Percentiles rank a stretch among this genome's conserved stretches.
phyloP scores from a whole-genome alignment of 73 alveolate genomes.

The Paramecium octaurelia region DNA sequence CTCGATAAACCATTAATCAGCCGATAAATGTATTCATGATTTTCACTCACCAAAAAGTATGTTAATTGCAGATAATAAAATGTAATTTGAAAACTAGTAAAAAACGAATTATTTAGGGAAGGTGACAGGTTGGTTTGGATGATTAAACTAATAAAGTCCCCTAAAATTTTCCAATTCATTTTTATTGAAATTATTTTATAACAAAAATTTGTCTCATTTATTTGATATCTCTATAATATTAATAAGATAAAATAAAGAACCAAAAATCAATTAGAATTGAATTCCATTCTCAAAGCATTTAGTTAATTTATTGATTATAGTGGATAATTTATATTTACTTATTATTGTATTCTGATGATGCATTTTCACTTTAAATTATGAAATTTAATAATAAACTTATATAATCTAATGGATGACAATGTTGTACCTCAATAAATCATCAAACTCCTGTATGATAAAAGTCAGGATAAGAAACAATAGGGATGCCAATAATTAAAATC shows the following conservation, averaged over 20 bases:
- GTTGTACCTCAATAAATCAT: neutral
- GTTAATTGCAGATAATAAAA: neutral
- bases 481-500: neutral
- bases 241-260: neutral
- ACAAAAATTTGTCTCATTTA: neutral
- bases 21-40: neutral
- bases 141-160: neutral
- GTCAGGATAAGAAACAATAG: neutral
- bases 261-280: neutral
- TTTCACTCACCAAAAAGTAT: neutral
- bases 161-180: neutral
- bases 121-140: neutral
- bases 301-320: neutral
- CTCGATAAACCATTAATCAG: neutral
- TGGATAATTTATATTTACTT: neutral
- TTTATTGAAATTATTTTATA: neutral
- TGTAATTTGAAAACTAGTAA: neutral
- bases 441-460: slow-evolving; percentile 14
- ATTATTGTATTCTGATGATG: neutral
- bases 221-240: neutral
- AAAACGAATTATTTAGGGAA: neutral
- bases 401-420: neutral
- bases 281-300: neutral
- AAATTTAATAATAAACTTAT: neutral
- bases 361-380: neutral